A percentile compares a stretch with the other conserved stretches of the same genome.
These are phyloP conservation scores for Penicillium pulvis DNA, from an alignment of 495 filamentous ascomycete species.

Conservation along the genomic window DNA sequence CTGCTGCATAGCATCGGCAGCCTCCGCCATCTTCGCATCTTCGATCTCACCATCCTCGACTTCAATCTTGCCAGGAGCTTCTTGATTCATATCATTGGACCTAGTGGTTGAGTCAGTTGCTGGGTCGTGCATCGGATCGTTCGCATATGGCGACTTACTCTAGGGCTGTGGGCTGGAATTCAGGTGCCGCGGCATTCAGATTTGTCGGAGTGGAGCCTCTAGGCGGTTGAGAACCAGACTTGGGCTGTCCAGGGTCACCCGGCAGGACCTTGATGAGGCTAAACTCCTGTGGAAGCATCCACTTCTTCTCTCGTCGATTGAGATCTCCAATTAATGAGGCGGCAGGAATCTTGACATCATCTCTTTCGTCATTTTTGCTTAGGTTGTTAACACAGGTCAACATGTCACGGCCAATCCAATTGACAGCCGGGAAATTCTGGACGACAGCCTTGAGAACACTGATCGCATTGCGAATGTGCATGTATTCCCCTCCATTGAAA, in stretches of 20 bases:
- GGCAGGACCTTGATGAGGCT: slow-evolving; percentile 29
- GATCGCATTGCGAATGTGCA: slow-evolving; percentile 96
- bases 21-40: slow-evolving; percentile 58
- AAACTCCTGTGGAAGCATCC: slow-evolving; percentile 87
- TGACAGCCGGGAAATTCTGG: slow-evolving; percentile 81
- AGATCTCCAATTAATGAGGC: slow-evolving; percentile 80
- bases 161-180: slow-evolving; percentile 45
- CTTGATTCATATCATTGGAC: slow-evolving; percentile 32
- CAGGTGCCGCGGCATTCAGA: slow-evolving; percentile 50
- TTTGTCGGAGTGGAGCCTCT: slow-evolving; percentile 38
- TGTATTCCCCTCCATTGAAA: slow-evolving; percentile 82
- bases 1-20: slow-evolving; percentile 18
- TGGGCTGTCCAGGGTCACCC: slow-evolving; percentile 30
- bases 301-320: slow-evolving; percentile 73
- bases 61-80: slow-evolving; percentile 46
- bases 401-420: slow-evolving; percentile 80
- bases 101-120: slow-evolving; percentile 27
- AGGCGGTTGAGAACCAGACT: slow-evolving; percentile 24
- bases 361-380: slow-evolving; percentile 69
- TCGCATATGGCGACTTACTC: slow-evolving; percentile 42
- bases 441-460: slow-evolving; percentile 81
- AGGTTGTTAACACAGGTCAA: slow-evolving; percentile 65
- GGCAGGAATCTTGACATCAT: slow-evolving; percentile 91
- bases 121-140: slow-evolving; percentile 1
- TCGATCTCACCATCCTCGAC: slow-evolving; percentile 82